A percentile compares a stretch with the other conserved stretches of the same genome.
Conservation (phyloP, 768 basidiomycete species). For the Suillus spraguei region DNA sequence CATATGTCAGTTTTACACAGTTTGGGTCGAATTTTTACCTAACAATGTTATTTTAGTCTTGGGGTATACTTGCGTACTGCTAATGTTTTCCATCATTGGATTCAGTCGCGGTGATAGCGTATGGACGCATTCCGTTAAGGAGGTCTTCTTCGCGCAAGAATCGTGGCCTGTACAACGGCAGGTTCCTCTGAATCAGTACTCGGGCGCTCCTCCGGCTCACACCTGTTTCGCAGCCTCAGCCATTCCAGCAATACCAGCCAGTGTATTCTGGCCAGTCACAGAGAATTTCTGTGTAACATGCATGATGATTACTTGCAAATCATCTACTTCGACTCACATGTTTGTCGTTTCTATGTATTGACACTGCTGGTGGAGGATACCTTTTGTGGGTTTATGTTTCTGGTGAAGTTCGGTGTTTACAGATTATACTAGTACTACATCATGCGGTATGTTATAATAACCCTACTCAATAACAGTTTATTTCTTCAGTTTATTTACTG, state of each 20-base stretch:
- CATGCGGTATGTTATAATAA: background rate
- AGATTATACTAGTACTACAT: background rate
- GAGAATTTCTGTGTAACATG: background rate
- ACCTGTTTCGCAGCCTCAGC: no score
- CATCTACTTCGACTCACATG: background rate
- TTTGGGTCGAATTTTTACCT: background rate
- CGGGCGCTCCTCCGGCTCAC: background rate
- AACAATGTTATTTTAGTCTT: constrained; percentile 30
- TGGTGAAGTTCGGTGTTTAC: background rate
- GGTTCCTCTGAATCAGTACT: constrained; percentile 22
- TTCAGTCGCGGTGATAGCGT: constrained; percentile 29
- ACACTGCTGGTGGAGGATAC: background rate
- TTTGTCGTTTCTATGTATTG: background rate
- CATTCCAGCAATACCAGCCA: background rate
- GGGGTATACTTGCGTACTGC: constrained; percentile 30
- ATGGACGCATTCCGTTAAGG: constrained; percentile 39
- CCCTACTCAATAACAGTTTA: background rate
- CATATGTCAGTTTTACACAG: constrained; percentile 25
- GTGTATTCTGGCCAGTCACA: background rate
- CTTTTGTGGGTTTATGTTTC: background rate
- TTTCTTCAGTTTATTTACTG: no score
- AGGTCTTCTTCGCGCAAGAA: constrained; percentile 24
- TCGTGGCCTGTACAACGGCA: constrained; percentile 12
- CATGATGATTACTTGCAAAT: background rate
- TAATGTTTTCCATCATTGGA: constrained; percentile 29